Evolutionary conservation across 805 yeast genomes (phyloP), one percentile per base, ranked within the genome.

Genomic region (Ogataea trehaloabstinens): DNA sequence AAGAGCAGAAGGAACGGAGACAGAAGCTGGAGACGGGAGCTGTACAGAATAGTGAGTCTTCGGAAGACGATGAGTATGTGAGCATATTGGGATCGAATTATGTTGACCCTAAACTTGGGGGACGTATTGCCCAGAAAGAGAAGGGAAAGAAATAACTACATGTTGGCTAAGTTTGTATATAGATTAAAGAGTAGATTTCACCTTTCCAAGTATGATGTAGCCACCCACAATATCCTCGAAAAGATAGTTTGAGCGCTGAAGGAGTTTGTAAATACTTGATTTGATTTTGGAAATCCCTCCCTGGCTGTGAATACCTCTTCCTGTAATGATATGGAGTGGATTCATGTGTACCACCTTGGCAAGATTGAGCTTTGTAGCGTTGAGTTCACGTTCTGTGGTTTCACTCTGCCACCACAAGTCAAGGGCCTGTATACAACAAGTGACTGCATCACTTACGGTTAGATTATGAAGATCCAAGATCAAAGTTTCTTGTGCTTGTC

Each of bases 241-340:
- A 2, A 68, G 39, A 50, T 66, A 84, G 0, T 56, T 54, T 4
- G 64, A 51, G 1, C 43, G 42, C 3, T 44, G 48, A 28, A 85
- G 61, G 45, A 63, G 56, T 15, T 56, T 63, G 31, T 61, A 58
- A 3, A 82, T 74, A 2, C 69, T 52, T 1, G 45, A 56, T 41
- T 68, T 68, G 13, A 84, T 67, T 42, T 64, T 71, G 1, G 84
- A 67, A 2, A 63, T 53, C 0, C 88, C 86, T 4, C 74, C 76
- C 1, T 55, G 65, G 32, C 86, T 80, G 56, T 85, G 93, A 5
- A 80, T 51, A 0, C 93, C 93, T 46, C 86, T 60, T 0, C 93
- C 91, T 0, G 91, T 82, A 10, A 83, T 60, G 0, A 84, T 60
- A 1, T 43, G 54, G 6, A 82, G 50, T 0, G 76, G 73, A 1